These are phyloP conservation scores for Selenicereus undatus DNA, from an alignment of 148 eudicot genomes.

Conservation along the genomic window DNA sequence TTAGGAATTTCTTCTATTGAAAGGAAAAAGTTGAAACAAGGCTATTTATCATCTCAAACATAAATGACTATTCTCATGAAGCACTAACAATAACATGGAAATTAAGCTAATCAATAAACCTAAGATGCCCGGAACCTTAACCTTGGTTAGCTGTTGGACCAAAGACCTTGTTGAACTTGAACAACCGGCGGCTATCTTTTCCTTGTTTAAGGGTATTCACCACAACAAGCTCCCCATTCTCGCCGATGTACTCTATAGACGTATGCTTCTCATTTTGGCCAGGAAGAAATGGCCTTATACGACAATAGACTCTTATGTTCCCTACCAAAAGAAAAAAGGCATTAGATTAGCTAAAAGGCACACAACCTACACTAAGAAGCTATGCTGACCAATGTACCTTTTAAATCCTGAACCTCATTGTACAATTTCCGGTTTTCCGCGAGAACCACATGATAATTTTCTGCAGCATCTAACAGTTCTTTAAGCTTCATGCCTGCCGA, in stretches of 20 bases:
- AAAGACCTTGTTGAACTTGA: constrained; percentile 87
- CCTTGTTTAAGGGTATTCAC: constrained; percentile 73
- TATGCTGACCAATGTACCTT: constrained; percentile 46
- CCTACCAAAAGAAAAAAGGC: constrained; percentile 39
- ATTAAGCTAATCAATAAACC: neutral
- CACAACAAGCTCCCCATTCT: constrained; percentile 77
- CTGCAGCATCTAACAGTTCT: constrained; percentile 71
- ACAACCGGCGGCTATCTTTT: constrained; percentile 66
- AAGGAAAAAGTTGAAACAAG: neutral
- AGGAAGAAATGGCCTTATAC: constrained; percentile 86
- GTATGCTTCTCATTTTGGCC: constrained; percentile 71
- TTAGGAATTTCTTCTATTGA: too few relatives aligned
- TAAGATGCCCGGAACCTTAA: constrained; percentile 52
- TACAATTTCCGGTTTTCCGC: constrained; percentile 80
- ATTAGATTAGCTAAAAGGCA: constrained; percentile 9
- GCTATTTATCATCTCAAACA: constrained; percentile 1
- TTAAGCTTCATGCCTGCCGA: constrained; percentile 59
- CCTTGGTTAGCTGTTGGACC: constrained; percentile 83
- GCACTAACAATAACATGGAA: neutral
- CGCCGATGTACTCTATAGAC: constrained; percentile 75
- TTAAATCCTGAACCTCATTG: constrained; percentile 95
- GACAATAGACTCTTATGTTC: constrained; percentile 87
- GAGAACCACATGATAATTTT: constrained; percentile 73
- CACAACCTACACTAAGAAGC: constrained; percentile 12
- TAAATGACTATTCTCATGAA: neutral